These are phyloP conservation scores for Pestalotiopsis sp. DNA, from an alignment of 2,329 filamentous ascomycete species.

Conservation along the genomic window DNA sequence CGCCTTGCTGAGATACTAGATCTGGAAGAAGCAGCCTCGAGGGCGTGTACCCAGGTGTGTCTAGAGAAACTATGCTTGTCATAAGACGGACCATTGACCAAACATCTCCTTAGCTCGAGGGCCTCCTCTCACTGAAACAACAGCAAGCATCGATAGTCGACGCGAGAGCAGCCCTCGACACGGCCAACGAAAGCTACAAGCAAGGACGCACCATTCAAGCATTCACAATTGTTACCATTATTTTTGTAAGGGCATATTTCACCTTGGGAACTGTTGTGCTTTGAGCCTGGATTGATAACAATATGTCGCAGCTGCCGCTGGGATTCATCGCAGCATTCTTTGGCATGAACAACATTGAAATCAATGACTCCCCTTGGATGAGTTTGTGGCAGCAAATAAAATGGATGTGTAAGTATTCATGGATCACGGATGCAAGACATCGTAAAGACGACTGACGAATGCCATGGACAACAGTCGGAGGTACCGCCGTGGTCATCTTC, in stretches of 20 bases:
- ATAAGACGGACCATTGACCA: neutral
- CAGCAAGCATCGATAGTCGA: constrained; percentile 35
- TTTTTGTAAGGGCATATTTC: constrained; percentile 25
- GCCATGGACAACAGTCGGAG: constrained; percentile 13
- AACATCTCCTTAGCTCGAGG: constrained; percentile 21
- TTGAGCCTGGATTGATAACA: neutral
- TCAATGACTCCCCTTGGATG: constrained; percentile 19
- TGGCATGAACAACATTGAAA: constrained; percentile 36
- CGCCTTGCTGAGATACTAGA: neutral
- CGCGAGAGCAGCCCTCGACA: constrained; percentile 27
- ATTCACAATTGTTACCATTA: constrained; percentile 35
- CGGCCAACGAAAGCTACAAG: constrained; percentile 29
- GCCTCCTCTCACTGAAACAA: constrained; percentile 31
- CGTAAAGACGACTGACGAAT: neutral
- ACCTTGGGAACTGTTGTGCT: too few species aligned
- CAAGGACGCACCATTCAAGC: constrained; percentile 33
- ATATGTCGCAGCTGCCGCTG: constrained; percentile 29
- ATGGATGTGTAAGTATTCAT: constrained; percentile 22
- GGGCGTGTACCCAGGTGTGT: constrained; percentile 23
- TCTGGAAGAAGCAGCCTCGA: constrained; percentile 26
- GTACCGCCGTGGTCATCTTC: constrained; percentile 18
- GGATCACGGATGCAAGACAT: neutral
- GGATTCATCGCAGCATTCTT: constrained; percentile 38
- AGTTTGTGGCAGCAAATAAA: constrained; percentile 16
- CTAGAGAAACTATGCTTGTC: neutral